phyloP scores from a whole-genome alignment of 495 filamentous ascomycete species.

The Penicillium canariense region DNA sequence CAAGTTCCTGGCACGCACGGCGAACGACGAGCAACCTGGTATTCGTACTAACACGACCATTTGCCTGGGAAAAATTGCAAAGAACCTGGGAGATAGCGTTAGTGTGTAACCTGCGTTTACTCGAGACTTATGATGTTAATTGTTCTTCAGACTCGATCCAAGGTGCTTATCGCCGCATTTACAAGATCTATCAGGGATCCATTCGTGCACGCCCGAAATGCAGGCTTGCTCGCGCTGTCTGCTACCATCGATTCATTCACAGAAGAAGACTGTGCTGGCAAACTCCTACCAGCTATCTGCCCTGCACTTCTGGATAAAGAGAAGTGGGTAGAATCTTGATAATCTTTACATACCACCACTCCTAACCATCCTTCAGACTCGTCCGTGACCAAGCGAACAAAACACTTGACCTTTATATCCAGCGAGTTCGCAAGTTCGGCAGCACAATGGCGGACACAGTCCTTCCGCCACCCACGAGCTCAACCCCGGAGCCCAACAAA shows the following conservation, averaged over 20 bases:
- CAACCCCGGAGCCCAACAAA: slow-evolving; percentile 37
- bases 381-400: slow-evolving; percentile 90
- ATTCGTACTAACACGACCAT: slow-evolving; percentile 98
- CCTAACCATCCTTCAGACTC: slow-evolving; percentile 39
- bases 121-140: slow-evolving; percentile 16
- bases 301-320: slow-evolving; percentile 84
- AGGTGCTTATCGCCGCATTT: slow-evolving; percentile 92
- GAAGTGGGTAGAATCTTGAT: slow-evolving; percentile 49
- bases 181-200: slow-evolving; percentile 85
- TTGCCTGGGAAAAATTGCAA: slow-evolving; percentile 92
- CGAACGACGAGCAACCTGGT: slow-evolving; percentile 95
- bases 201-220: slow-evolving; percentile 89
- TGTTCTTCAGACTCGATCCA: slow-evolving; percentile 61
- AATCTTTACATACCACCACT: not conserved
- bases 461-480: slow-evolving; percentile 47
- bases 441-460: slow-evolving; percentile 77
- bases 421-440: slow-evolving; percentile 75
- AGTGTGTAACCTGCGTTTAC: slow-evolving; percentile 13
- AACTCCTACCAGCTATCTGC: slow-evolving; percentile 79
- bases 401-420: slow-evolving; percentile 84
- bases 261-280: slow-evolving; percentile 84
- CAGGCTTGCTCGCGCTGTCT: slow-evolving; percentile 77
- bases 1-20: slow-evolving; percentile 88
- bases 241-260: slow-evolving; percentile 83
- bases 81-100: slow-evolving; percentile 73